phyloP scores from a whole-genome alignment of 139 green algal species.

The Asterochloris sp. region DNA sequence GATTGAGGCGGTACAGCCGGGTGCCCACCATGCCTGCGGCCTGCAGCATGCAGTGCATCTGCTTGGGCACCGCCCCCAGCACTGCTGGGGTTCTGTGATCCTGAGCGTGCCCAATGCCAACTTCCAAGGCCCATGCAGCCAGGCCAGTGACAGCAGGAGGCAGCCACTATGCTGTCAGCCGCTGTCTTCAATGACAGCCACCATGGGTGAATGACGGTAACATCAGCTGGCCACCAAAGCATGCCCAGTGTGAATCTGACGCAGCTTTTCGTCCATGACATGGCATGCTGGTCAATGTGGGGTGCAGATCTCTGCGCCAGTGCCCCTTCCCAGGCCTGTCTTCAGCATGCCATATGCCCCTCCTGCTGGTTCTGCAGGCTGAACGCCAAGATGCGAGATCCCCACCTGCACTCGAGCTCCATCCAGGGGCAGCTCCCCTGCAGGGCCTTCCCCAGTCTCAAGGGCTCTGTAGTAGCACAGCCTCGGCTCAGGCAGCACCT shows the following conservation, averaged over 20 bases:
- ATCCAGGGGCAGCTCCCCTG: background rate
- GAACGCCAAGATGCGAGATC: background rate
- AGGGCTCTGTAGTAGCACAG: constrained; percentile 18
- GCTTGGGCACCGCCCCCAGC: no score
- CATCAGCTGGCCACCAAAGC: background rate
- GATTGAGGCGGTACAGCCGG: no score
- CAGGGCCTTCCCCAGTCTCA: constrained; percentile 20
- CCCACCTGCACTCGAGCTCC: constrained; percentile 12
- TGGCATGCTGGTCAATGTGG: background rate
- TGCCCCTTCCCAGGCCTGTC: no score
- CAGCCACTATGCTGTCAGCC: no score
- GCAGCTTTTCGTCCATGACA: background rate
- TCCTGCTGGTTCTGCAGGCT: background rate
- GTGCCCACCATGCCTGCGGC: no score
- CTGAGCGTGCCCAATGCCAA: no score
- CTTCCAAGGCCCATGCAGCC: no score
- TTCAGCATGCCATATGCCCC: background rate
- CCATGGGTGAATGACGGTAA: no score
- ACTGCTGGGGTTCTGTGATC: no score
- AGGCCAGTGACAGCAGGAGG: no score
- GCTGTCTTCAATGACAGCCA: no score
- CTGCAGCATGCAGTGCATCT: no score
- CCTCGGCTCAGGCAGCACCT: background rate
- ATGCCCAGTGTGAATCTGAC: background rate
- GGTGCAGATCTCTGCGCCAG: background rate